A percentile compares a stretch with the other conserved stretches of the same genome.
Conservation (phyloP, 2,329 filamentous ascomycete species). For the Cercospora citrullina region DNA sequence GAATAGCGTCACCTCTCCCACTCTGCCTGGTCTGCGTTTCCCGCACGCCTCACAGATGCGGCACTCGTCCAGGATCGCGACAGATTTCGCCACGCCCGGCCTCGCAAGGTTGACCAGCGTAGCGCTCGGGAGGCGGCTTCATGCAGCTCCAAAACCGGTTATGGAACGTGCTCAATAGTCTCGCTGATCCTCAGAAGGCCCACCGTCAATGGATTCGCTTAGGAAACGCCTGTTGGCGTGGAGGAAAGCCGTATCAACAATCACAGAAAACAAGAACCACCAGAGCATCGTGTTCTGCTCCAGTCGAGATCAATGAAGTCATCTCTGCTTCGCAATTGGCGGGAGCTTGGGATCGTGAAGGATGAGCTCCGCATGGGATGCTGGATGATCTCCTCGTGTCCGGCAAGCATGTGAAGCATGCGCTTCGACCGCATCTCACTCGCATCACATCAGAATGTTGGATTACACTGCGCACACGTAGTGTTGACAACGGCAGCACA, state of each 20-base stretch:
- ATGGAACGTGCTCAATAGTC: slow-evolving; percentile 14
- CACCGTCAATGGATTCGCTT: background rate
- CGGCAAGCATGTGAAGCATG: slow-evolving; percentile 16
- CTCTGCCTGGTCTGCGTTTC: background rate
- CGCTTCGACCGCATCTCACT: slow-evolving; percentile 4
- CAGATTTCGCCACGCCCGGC: slow-evolving; percentile 1
- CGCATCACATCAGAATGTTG: background rate
- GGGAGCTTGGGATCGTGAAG: slow-evolving; percentile 11
- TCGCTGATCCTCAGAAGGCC: background rate
- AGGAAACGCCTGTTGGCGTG: background rate
- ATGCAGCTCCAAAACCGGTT: slow-evolving; percentile 9
- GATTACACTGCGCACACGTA: background rate
- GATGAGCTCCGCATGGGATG: slow-evolving; percentile 16
- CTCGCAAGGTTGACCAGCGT: slow-evolving; percentile 3
- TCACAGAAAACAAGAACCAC: background rate
- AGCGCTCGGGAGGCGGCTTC: slow-evolving; percentile 11
- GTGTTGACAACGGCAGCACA: background rate
- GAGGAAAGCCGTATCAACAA: background rate
- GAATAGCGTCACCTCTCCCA: background rate
- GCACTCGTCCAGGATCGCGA: background rate
- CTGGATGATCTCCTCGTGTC: slow-evolving; percentile 10
- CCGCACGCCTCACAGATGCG: background rate
- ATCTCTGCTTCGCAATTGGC: slow-evolving; percentile 11
- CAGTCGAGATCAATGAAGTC: slow-evolving; percentile 13
- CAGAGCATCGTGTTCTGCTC: background rate